Percentiles rank a stretch among this genome's conserved stretches.
Conservation (phyloP, 2,329 filamentous ascomycete species). For the Aspergillus sergii region DNA sequence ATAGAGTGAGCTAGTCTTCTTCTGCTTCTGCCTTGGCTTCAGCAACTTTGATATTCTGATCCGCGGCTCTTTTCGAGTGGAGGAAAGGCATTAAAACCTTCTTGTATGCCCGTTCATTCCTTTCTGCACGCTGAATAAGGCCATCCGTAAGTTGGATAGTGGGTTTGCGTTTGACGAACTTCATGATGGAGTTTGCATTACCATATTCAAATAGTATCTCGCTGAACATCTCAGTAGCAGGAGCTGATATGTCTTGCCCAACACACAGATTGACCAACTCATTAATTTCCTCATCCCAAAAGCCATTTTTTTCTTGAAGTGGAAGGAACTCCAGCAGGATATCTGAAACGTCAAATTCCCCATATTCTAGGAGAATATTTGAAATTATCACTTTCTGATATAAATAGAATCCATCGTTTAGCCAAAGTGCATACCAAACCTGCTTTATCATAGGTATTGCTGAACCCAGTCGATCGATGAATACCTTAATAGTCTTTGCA, state of each 20-base stretch:
- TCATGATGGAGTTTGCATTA: too few species aligned
- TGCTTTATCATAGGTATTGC: not conserved
- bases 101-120: not conserved
- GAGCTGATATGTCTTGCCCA: not conserved
- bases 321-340: not conserved
- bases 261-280: not conserved
- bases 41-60: not conserved
- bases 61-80: not conserved
- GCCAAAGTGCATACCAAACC: not conserved
- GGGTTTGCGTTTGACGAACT: not conserved
- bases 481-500: fast-evolving
- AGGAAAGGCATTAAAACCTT: not conserved
- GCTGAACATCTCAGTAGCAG: not conserved
- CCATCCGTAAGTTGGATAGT: not conserved
- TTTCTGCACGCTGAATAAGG: not conserved
- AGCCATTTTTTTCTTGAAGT: fast-evolving
- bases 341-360: not conserved
- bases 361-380: not conserved
- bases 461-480: not conserved
- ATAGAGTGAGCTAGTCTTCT: not conserved
- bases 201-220: not conserved
- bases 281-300: not conserved
- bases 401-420: not conserved
- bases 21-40: not conserved
- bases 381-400: not conserved